Base-by-base conservation (phyloP, 2,329 filamentous ascomycete species). In the Penicillium fuscoglaucum region DNA sequence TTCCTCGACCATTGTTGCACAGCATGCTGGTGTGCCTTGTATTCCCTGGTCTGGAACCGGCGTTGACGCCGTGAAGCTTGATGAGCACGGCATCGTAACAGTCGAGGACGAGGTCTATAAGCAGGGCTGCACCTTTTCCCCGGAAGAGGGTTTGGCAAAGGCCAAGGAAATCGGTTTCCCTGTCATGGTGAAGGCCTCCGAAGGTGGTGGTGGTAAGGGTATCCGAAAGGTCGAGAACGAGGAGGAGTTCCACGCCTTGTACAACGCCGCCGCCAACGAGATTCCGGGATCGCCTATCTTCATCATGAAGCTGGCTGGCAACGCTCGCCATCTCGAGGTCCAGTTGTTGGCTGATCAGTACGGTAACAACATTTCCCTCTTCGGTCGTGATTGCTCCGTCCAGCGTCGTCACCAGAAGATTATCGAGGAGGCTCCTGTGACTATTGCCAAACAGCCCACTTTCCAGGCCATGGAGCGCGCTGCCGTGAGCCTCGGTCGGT, bases 141-240 rank as follows among this genome's bases (percentile, higher is more conserved):
- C 91, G 78, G 82, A 96, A 77, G 92, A 99, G 79, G 95, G 93
- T 79, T 84, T 99, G 51, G 80, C 85, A 72, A 92, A 90, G 72
- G 95, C 95, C 59, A 87, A 85, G 75, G 84, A 91, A 72, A 99
- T 99, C 75, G 95, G 95, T 66, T 99, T 99, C 82, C 95, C 95
- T 17, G 90, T 99, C 82, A 99, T 99, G 95, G 91, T 99, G 77
- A 99, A 99, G 83, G 95, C 95, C n/a, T 98, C 95, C 3, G 95
- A 99, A 82, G 95, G 95, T 80, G 95, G 95, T 81, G 95, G 95
- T 80, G 95, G 95, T 75, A 99, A 99, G 83, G 95, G 95, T 84
- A 99, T 99, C 74, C 91, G 96, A 75, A 97, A 98, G 81, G 95
- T 95, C 66, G 83, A 91, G 61, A 83, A 83, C 61, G 93, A 96